Percentiles rank a stretch among this genome's conserved stretches.
These are phyloP conservation scores for Rhodosorus marinus DNA, from an alignment of 23 red algal genomes.

Conservation along the genomic window DNA sequence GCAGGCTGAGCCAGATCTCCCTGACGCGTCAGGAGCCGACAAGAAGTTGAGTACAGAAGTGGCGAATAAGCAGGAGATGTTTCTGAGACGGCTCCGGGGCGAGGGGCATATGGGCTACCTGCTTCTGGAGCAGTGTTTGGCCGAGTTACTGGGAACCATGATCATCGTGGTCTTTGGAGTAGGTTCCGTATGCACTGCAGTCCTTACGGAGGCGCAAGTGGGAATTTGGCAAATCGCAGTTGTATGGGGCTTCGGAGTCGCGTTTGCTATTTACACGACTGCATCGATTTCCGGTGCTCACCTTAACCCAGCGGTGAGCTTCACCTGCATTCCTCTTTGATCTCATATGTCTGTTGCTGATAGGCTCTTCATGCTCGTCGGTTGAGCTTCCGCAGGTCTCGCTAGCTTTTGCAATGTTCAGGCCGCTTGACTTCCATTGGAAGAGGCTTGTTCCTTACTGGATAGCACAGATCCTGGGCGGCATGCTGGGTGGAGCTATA, in stretches of 20 bases:
- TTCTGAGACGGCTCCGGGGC: too few species aligned
- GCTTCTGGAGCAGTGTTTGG: conserved; percentile 40
- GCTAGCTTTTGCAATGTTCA: conserved; percentile 40
- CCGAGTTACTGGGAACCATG: conserved; percentile 39
- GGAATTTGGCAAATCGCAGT: conserved; percentile 50
- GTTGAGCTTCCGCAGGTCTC: too few species aligned
- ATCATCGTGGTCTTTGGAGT: conserved; percentile 63
- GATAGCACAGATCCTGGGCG: conserved; percentile 29
- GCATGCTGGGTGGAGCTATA: conserved; percentile 37
- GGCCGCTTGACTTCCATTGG: conserved; percentile 25
- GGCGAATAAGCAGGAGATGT: too few species aligned
- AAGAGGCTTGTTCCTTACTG: conserved; percentile 46
- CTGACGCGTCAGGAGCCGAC: too few species aligned
- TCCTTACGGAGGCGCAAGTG: conserved; percentile 1
- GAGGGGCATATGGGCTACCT: too few species aligned
- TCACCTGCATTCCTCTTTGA: too few species aligned
- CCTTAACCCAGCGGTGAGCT: conserved; percentile 54
- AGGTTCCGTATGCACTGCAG: conserved; percentile 20
- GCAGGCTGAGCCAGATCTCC: too few species aligned
- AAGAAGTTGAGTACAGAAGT: too few species aligned
- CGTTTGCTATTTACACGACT: conserved; percentile 48
- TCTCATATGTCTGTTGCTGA: too few species aligned
- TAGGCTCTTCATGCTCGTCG: too few species aligned
- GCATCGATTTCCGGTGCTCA: conserved; percentile 49
- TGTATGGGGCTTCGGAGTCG: conserved; percentile 68